Evolutionary conservation across 2,329 filamentous ascomycete species (phyloP).

Genomic region (Ambrosiella beaveri): DNA sequence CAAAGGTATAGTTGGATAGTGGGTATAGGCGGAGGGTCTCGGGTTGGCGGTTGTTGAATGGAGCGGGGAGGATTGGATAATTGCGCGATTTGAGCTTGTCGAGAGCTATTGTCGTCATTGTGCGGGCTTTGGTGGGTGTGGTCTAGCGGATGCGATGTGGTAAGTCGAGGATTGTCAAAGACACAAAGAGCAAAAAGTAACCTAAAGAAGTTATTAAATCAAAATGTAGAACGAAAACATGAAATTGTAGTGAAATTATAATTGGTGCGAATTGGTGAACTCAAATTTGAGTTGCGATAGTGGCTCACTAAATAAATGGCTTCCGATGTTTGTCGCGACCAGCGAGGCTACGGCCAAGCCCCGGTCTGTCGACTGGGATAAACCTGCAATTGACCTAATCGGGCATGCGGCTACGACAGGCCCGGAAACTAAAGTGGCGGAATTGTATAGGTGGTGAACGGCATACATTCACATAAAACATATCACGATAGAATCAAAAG

Average conservation of each 20-base stretch:
- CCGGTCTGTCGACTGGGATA: not conserved
- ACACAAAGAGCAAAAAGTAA: no score
- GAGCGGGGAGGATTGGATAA: constrained; percentile 60
- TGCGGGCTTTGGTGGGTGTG: constrained; percentile 8
- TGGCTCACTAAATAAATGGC: not conserved
- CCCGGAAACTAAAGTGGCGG: not conserved
- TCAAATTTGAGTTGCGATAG: not conserved
- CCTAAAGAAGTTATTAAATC: no score
- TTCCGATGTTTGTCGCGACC: not conserved
- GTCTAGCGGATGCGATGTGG: not conserved
- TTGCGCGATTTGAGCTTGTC: constrained; percentile 60
- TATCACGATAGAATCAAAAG: not conserved
- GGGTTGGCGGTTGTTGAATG: constrained; percentile 81
- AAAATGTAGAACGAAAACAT: no score
- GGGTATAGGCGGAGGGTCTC: constrained; percentile 81
- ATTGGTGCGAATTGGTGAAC: no score
- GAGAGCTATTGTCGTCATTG: constrained; percentile 73
- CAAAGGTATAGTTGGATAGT: constrained; percentile 96
- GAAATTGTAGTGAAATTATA: no score
- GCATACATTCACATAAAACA: not conserved
- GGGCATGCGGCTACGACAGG: not conserved
- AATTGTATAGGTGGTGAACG: not conserved
- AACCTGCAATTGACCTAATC: not conserved
- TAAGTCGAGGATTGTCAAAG: not conserved
- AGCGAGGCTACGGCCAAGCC: not conserved